These are phyloP conservation scores for Xylaria intraflava DNA, from an alignment of 495 filamentous ascomycete genomes.

Conservation along the genomic window DNA sequence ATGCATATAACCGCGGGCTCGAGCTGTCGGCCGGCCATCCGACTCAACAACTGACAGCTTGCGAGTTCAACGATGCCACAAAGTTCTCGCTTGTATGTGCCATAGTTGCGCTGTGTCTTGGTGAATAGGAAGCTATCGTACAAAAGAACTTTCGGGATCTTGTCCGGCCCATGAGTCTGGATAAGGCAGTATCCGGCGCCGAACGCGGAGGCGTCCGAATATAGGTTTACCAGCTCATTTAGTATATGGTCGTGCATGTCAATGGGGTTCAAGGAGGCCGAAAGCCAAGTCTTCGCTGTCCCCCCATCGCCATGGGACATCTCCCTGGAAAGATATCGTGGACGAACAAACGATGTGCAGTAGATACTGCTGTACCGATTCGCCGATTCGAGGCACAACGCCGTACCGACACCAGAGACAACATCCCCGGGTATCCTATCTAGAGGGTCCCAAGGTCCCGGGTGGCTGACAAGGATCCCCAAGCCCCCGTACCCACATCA, in stretches of 20 bases:
- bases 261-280: not conserved
- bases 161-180: not conserved
- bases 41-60: too few species aligned
- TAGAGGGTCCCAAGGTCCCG: too few species aligned
- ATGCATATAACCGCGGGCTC: too few species aligned
- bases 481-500: too few species aligned
- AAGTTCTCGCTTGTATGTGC: not conserved
- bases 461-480: too few species aligned
- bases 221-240: not conserved
- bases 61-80: not conserved
- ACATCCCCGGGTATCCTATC: too few species aligned
- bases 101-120: not conserved
- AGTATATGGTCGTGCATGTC: not conserved
- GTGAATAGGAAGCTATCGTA: not conserved
- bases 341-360: too few species aligned
- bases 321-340: too few species aligned
- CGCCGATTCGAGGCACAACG: too few species aligned
- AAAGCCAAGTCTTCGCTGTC: not conserved
- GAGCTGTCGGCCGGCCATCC: too few species aligned
- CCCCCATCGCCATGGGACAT: not conserved
- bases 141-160: not conserved
- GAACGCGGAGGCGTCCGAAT: not conserved
- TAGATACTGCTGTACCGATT: too few species aligned
- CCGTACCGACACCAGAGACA: too few species aligned
- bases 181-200: not conserved